phyloP scores from a whole-genome alignment of 768 basidiomycete genomes.

The Mycena haematopus region DNA sequence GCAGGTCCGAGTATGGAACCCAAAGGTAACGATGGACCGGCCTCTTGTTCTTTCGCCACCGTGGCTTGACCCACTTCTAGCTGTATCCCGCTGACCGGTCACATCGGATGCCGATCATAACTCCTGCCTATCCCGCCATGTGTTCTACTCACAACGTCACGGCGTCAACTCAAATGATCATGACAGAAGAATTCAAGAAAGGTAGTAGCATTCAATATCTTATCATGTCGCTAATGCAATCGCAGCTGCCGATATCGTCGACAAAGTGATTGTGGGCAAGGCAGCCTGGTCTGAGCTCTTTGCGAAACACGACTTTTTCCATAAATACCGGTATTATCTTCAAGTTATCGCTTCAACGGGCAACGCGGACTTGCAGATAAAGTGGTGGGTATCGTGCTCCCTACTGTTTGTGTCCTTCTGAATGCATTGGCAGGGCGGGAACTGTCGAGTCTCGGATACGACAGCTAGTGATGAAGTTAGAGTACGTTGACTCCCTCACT shows the following conservation, averaged over 20 bases:
- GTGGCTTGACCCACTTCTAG: slow-evolving; percentile 43
- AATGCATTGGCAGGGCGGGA: slow-evolving; percentile 60
- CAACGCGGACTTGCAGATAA: slow-evolving; percentile 82
- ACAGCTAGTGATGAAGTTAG: slow-evolving; percentile 97
- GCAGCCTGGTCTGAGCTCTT: slow-evolving; percentile 95
- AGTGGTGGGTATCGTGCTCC: slow-evolving; percentile 69
- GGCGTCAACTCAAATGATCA: slow-evolving; percentile 92
- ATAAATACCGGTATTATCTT: slow-evolving; percentile 94
- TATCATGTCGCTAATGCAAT: slow-evolving; percentile 16
- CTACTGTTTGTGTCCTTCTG: slow-evolving; percentile 4
- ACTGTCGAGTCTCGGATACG: slow-evolving; percentile 98
- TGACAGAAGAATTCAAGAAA: slow-evolving; percentile 94
- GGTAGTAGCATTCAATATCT: slow-evolving; percentile 49
- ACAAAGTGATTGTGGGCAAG: slow-evolving; percentile 84
- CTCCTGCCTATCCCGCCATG: slow-evolving; percentile 99
- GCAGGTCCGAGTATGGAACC: slow-evolving; percentile 97
- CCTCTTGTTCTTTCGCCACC: neutral
- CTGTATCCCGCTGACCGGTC: slow-evolving; percentile 89
- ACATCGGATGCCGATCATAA: slow-evolving; percentile 99
- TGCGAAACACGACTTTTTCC: slow-evolving; percentile 94
- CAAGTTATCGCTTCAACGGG: slow-evolving; percentile 94
- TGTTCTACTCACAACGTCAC: slow-evolving; percentile 99
- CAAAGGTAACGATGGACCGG: slow-evolving; percentile 60
- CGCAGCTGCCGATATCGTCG: slow-evolving; percentile 89
- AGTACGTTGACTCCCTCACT: slow-evolving; percentile 90